These are phyloP conservation scores for Penicillium sp. DNA, from an alignment of 2,329 filamentous ascomycete genomes.

Conservation along the genomic window DNA sequence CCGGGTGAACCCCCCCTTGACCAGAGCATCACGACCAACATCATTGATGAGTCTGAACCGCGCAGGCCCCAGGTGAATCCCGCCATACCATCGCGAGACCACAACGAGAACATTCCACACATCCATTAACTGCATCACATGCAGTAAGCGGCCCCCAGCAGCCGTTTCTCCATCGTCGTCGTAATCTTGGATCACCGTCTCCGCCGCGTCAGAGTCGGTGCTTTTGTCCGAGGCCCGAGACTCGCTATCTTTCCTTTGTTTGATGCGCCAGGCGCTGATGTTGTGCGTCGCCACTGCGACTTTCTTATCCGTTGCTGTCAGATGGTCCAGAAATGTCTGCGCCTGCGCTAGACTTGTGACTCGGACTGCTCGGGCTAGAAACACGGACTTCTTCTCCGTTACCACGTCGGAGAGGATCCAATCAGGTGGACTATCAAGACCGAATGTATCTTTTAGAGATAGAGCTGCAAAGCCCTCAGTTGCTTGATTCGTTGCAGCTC, in stretches of 20 bases:
- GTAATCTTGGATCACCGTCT: conserved; percentile 76
- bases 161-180: conserved; percentile 96
- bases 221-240: neutral
- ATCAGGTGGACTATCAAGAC: conserved; percentile 48
- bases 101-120: conserved; percentile 92
- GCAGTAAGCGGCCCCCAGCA: conserved; percentile 79
- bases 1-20: conserved; percentile 71
- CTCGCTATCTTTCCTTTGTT: conserved; percentile 34
- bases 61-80: conserved; percentile 82
- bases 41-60: conserved; percentile 89
- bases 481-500: neutral
- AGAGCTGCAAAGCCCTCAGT: conserved; percentile 29
- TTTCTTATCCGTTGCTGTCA: conserved; percentile 80
- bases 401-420: conserved; percentile 78
- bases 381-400: conserved; percentile 82
- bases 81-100: conserved; percentile 94
- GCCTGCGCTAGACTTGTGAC: conserved; percentile 74
- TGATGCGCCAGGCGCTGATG: conserved; percentile 91
- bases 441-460: conserved; percentile 32
- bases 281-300: conserved; percentile 90
- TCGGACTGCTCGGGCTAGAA: conserved; percentile 73
- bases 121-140: conserved; percentile 93
- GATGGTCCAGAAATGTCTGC: conserved; percentile 68
- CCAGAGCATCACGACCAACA: conserved; percentile 79
- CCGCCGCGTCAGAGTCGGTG: conserved; percentile 47